phyloP scores from a whole-genome alignment of 257 asterid species.

The Nicotiana attenuata region DNA sequence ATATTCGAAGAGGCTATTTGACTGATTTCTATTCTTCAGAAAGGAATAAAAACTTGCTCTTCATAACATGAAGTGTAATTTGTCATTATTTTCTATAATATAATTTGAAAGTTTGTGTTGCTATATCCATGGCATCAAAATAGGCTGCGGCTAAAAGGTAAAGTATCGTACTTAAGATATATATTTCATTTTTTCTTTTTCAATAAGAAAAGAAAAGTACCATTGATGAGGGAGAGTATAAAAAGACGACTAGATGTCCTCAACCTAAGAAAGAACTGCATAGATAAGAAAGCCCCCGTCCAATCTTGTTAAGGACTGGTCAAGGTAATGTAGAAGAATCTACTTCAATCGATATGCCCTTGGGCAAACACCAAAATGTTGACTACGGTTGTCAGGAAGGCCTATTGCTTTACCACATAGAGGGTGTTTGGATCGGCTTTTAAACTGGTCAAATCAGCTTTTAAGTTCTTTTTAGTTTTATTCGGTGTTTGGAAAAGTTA shows the following conservation, averaged over 20 bases:
- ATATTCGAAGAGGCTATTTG: neutral
- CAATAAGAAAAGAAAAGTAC: neutral
- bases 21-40: neutral
- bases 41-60: neutral
- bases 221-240: neutral
- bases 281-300: neutral
- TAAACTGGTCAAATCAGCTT: too few relatives aligned
- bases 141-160: neutral
- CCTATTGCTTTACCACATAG: neutral
- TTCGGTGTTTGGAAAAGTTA: too few relatives aligned
- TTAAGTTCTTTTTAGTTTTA: too few relatives aligned
- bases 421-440: too few relatives aligned
- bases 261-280: neutral
- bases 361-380: neutral
- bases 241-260: neutral
- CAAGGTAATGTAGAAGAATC: neutral
- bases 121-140: neutral
- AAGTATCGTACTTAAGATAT: neutral
- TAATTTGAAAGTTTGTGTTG: neutral
- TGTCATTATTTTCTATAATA: neutral
- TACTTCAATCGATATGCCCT: neutral
- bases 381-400: neutral
- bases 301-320: neutral
- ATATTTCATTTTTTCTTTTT: neutral
- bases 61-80: neutral